Base-by-base conservation (phyloP, 2,329 filamentous ascomycete species). In the Aspergillus sp. region DNA sequence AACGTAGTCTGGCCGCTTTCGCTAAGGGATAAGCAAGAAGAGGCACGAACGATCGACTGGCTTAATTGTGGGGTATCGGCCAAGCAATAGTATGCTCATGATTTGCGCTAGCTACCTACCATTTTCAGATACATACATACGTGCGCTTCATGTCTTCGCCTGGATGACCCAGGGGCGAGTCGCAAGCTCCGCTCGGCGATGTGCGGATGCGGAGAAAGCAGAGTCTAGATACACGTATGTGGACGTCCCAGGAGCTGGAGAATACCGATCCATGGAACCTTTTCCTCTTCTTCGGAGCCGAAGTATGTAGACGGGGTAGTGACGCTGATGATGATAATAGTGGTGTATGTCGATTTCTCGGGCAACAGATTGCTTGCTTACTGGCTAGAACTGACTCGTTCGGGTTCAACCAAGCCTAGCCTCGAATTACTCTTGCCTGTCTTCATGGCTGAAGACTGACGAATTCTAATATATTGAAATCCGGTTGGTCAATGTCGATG, bases 11-110 rank as follows among this genome's bases (percentile, higher is more conserved):
- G 9, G 52, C 38, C 32, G 21, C 7, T 30, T 25, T 50, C n/a
- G 19, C 41, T 36, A 30, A 28, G n/a, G 28, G 9, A 49, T 39
- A 47, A 47, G 39, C n/a, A 45, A 43, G 25, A 47, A 30, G 21
- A 36, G 53, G 15, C 28, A 47, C 25, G 53, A 43, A 38, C 28
- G 55, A 57, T 52, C 55, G 13, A 58, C 56, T 53, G 49, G 19
- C 48, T 47, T 38, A 30, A n/a, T 45, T 52, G 48, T 53, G 48
- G 38, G 48, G 48, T 52, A 43, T 21, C 17, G 17, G 30, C 12
- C 43, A 45, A 55, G 43, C 41, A 45, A 32, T 47, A 19, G 12
- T 47, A n/a, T 55, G 17, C 5, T 30, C 25, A 30, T 36, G 53
- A 55, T 55, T 15, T 25, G 53, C 43, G 13, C 43, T 47, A 45